Conservation (phyloP, 1,284 basidiomycete genomes). For the Ustilago loliicola region DNA sequence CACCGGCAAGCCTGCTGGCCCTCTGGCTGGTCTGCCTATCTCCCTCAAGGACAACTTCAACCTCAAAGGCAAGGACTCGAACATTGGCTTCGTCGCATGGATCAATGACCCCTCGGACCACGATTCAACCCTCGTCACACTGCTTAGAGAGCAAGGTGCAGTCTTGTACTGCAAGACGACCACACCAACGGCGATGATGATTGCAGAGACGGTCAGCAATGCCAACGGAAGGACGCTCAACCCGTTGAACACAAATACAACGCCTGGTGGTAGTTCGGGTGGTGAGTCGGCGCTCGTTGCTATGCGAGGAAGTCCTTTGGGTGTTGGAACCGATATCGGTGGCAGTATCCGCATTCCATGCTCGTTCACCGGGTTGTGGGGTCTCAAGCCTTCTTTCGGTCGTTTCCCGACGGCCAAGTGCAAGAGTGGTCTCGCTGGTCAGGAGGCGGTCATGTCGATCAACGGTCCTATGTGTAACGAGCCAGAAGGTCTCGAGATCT, state of each 20-base stretch:
- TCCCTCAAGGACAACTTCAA: conserved; percentile 55
- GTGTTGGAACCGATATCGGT: conserved; percentile 58
- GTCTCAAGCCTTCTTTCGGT: conserved; percentile 51
- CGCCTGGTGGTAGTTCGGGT: conserved; percentile 55
- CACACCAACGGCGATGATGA: conserved; percentile 55
- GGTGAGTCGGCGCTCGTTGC: conserved; percentile 57
- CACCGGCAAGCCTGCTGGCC: conserved; percentile 23
- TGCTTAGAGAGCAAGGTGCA: conserved; percentile 42
- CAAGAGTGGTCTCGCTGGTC: conserved; percentile 48
- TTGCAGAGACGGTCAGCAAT: conserved; percentile 51
- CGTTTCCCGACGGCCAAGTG: conserved; percentile 48
- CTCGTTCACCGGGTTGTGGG: conserved; percentile 47
- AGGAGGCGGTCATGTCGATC: conserved; percentile 50
- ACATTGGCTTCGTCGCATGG: conserved; percentile 50
- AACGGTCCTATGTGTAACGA: conserved; percentile 55
- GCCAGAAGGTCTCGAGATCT: conserved; percentile 47
- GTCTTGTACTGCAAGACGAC: conserved; percentile 56
- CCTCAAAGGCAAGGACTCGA: conserved; percentile 42
- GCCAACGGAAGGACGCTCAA: conserved; percentile 49
- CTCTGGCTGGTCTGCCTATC: conserved; percentile 45
- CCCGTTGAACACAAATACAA: conserved; percentile 39
- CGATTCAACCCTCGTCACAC: conserved; percentile 45
- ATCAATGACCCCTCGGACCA: conserved; percentile 36
- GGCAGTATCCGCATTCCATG: conserved; percentile 56
- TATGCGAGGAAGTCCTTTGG: conserved; percentile 44